Evolutionary conservation across 2,329 filamentous ascomycete species (phyloP), one percentile per base, ranked within the genome.

Genomic region (Pseudocercospora fijiensis): DNA sequence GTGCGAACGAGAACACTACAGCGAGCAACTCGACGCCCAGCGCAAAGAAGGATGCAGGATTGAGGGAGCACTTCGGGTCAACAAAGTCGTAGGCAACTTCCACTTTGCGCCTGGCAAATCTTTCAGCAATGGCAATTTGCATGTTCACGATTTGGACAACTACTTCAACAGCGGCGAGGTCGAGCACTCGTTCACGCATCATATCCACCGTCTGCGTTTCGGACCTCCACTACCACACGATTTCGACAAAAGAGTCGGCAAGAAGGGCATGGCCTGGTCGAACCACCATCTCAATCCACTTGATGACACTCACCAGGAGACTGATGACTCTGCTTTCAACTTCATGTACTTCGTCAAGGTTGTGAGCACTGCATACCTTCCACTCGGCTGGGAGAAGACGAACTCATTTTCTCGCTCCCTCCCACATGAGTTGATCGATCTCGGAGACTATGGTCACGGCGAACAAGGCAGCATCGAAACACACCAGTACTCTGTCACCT

Each of bases 331-430:
- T 70, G 90, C 90, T 68, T 97, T 85, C 83, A 99, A 97, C 82
- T 99, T 89, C 78, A 96, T 98, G 92, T 99, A 99, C 83, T 99
- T 99, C 78, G 85, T 99, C 79, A 99, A 99, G 83, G 95, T 99
- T 62, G 95, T 99, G 30, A 92, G 91, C 2, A 99, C 95, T 1
- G 94, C 92, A 0, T 99, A 98, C 77, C 85, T 98, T 26, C 92
- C 95, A 2, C 85, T 99, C 1, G 92, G 92, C 67, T 96, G 92
- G 91, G 88, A 92, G 75, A 86, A 87, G 72, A 83, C 83, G 64
- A 78, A 76, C 61, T 70, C 66, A 13, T 66, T 66, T 75, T 26
- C 70, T 77, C 28, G 73, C 77, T 27, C 69, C 28, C 69, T 74
- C 13, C 72, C 76, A 24, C 72, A 78, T 59, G 73, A 88, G 53